Percentiles rank a stretch among this genome's conserved stretches.
Conservation (phyloP, 441 rosid species). For the Adansonia madagascariensis region DNA sequence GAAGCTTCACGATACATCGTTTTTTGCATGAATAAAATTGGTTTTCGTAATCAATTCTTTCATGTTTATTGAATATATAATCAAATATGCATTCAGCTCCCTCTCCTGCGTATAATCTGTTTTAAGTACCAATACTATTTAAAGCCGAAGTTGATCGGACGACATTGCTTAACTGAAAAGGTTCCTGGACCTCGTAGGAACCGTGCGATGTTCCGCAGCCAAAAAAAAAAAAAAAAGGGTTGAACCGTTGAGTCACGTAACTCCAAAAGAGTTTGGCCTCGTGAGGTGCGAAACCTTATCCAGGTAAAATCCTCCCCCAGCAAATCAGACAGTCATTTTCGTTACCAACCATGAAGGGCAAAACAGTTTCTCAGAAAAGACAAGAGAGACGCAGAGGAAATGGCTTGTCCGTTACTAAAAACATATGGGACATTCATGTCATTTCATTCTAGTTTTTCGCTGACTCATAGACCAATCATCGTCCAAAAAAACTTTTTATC, state of each 20-base stretch:
- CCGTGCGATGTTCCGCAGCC: too few species aligned
- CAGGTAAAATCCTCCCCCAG: background rate
- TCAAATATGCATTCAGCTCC: background rate
- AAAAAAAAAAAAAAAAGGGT: too few species aligned
- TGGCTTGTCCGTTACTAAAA: background rate
- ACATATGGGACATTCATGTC: background rate
- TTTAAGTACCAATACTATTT: background rate
- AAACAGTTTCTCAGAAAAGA: background rate
- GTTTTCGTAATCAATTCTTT: background rate
- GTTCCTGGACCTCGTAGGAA: too few species aligned
- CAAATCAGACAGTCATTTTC: too few species aligned
- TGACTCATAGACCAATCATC: constrained; percentile 26
- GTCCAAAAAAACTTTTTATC: background rate
- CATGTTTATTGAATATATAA: background rate
- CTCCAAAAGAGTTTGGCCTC: background rate
- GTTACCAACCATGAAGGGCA: background rate
- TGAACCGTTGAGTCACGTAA: background rate
- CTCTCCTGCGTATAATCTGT: background rate
- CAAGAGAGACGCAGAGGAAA: background rate
- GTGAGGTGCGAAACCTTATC: constrained; percentile 7
- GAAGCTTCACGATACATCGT: background rate
- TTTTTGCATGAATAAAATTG: background rate
- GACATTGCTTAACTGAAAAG: background rate
- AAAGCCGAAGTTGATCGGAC: background rate
- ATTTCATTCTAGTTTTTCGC: constrained; percentile 10